A percentile compares a stretch with the other conserved stretches of the same genome.
Conservation (phyloP, 768 basidiomycete species). For the Tricholoma saponaceum region DNA sequence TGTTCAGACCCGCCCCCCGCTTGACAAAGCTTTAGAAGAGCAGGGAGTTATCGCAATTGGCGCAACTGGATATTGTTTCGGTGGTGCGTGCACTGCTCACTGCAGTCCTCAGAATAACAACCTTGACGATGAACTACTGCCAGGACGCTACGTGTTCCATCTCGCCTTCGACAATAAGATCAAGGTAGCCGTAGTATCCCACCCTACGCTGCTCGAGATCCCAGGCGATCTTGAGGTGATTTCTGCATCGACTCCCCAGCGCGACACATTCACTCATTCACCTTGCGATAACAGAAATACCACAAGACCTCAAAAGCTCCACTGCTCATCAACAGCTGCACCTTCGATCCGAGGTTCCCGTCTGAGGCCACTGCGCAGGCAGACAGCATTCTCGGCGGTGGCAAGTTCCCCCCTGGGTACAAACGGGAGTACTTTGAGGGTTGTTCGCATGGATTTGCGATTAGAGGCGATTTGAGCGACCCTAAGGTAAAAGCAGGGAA, state of each 20-base stretch:
- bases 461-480: constrained; percentile 34
- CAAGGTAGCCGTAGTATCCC: constrained; percentile 47
- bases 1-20: constrained; percentile 37
- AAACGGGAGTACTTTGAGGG: constrained; percentile 35
- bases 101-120: too few relatives aligned
- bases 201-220: constrained; percentile 56
- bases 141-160: constrained; percentile 56
- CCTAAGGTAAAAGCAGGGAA: constrained; percentile 50
- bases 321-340: constrained; percentile 66
- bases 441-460: constrained; percentile 37
- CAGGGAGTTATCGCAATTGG: constrained; percentile 56
- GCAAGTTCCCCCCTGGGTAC: constrained; percentile 46
- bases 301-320: constrained; percentile 34
- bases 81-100: constrained; percentile 50
- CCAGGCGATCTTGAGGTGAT: constrained; percentile 60
- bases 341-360: constrained; percentile 49
- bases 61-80: constrained; percentile 68
- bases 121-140: not conserved
- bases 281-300: too few relatives aligned
- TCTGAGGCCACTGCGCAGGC: constrained; percentile 37
- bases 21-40: constrained; percentile 57
- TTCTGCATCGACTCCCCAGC: too few relatives aligned
- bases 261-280: too few relatives aligned
- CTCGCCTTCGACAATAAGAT: constrained; percentile 53
- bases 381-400: constrained; percentile 45